Base-by-base conservation (phyloP, 768 basidiomycete species). In the Candolleomyces eurysporus region DNA sequence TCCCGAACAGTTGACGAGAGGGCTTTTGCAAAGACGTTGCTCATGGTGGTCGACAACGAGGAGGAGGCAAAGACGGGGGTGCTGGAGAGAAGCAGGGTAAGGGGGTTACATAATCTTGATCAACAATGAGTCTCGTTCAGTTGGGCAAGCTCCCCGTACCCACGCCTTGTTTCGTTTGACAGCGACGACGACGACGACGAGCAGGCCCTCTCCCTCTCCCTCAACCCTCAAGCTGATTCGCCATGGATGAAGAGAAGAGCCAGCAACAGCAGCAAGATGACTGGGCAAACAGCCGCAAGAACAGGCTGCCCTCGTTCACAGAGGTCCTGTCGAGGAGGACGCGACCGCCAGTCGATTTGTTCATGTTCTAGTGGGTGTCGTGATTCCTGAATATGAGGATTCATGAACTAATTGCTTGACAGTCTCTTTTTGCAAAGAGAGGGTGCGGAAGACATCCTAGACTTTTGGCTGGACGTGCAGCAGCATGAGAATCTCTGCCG, bases 321-420 rank as follows among this genome's bases (percentile, higher is more conserved):
- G 95, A 98, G 78, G 95, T 98, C 52, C 83, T 98, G 31, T 91
- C 91, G 19, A 83, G 96, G 67, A 84, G 90, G 70, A 97, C 96
- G 40, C 79, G 92, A 63, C 94, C 97, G 0, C 97, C 97, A 19
- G 94, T 99, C 36, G 97, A 99, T 79, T 82, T 99, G 58, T 99
- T 97, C 82, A 26, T 26, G 32, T 92, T 94, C 68, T 85, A 87
- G 22, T 94, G 98, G 78, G 95, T 98, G 50, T 83, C 98, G 31
- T 91, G 43, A 43, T 21, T 3, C 10, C 42, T 21, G 30, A 31
- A 45, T 11, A 3, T 91, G n/a, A 83, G 96, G 67, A 84, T 90
- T 70, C 97, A 22, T 39, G 32, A 60, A 51, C 39, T 31, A 26
- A 49, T 11, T 32, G 39, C 5, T 4, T 36, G 5, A 56, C 56